Base-by-base conservation (phyloP, 2,329 filamentous ascomycete genomes). In the Diaporthe caulivora region DNA sequence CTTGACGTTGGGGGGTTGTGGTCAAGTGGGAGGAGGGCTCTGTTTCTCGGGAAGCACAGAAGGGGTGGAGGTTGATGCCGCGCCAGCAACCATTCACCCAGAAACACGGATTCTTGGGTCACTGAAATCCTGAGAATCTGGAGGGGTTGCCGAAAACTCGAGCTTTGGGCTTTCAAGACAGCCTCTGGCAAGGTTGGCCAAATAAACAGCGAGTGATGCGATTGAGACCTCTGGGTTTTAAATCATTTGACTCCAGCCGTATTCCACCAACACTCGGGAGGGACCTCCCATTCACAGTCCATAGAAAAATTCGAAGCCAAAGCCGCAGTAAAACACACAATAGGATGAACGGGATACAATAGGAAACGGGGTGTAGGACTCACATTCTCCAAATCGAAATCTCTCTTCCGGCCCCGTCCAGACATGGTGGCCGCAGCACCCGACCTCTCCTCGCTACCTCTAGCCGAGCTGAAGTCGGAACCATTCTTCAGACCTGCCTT, bases 361-460 rank as follows among this genome's bases (percentile, higher is more conserved):
- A 74, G 71, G 72, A 58, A 71, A 77, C 74, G 69, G 37, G n/a
- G n/a, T 53, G 75, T 75, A 57, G 31, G n/a, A 88, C 90, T 88
- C 81, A 95, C 94, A 87, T 92, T 92, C 81, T 97, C 94, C 70
- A 97, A 88, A 75, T 97, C 94, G 82, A 92, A 94, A 79, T 97
- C 94, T 75, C 94, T 90, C 75, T 92, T 90, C 77, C 94, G 88
- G 24, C 93, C 93, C 75, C 94, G 87, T 15, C 88, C 87, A 75
- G 90, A 90, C 75, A 89, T 87, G 70, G 91, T 87, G 60, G 89
- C 87, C 64, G 89, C 87, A 42, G 85, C 87, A 42, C 90, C 90
- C 73, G 91, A 91, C 69, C 94, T 89, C 83, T 96, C 94, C 83
- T 96, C 94, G 82, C 94, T 96, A 49, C 92, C 94, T 71, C 94